Evolutionary conservation across 345 rosid species (phyloP).

Genomic region (Abelmoschus esculentus): DNA sequence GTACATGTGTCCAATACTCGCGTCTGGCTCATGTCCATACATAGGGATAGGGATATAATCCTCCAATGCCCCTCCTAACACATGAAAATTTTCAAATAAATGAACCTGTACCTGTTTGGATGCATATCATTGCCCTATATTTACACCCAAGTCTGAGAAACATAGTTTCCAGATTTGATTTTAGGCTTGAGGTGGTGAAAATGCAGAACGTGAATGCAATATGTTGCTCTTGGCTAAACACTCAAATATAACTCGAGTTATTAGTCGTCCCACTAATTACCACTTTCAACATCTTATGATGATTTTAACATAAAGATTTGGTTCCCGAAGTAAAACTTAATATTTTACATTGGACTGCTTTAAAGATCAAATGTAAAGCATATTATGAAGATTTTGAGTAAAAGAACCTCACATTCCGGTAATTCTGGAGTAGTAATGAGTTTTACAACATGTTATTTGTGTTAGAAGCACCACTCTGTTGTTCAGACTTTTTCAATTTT

Average conservation of each 20-base stretch:
- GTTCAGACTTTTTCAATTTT: background rate
- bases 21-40: background rate
- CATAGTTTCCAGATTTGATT: background rate
- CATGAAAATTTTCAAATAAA: background rate
- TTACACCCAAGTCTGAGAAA: background rate
- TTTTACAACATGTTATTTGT: background rate
- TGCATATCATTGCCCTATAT: background rate
- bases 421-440: background rate
- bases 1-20: background rate
- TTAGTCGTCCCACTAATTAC: background rate
- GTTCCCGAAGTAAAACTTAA: background rate
- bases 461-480: background rate
- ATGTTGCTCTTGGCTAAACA: background rate
- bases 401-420: background rate
- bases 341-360: background rate
- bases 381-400: background rate
- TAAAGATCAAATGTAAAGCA: background rate
- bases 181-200: background rate
- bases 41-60: background rate
- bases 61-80: background rate
- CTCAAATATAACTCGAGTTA: background rate
- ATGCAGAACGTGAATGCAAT: background rate
- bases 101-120: background rate
- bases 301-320: background rate
- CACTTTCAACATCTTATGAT: background rate